phyloP scores from a whole-genome alignment of 2,329 filamentous ascomycete genomes.

The Colletotrichum agaves region DNA sequence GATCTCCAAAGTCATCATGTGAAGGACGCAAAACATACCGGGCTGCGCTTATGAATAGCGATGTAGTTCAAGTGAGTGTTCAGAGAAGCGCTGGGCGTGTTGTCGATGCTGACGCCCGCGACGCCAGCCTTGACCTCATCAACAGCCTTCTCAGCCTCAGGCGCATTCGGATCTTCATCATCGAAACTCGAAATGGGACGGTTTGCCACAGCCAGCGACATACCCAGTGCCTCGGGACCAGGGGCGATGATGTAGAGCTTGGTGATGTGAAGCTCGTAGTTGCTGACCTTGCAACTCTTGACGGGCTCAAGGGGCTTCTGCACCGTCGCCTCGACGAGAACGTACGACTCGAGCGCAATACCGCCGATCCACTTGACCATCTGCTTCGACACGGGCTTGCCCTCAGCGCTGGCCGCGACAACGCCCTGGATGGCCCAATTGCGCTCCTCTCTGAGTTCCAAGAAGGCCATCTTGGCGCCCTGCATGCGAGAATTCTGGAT shows the following conservation, averaged over 20 bases:
- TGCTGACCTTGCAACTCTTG: constrained; percentile 83
- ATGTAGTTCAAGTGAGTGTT: constrained; percentile 90
- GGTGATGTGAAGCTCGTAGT: constrained; percentile 87
- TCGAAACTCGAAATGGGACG: constrained; percentile 77
- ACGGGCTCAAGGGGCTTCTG: constrained; percentile 87
- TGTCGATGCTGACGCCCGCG: constrained; percentile 53
- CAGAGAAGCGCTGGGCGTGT: constrained; percentile 79
- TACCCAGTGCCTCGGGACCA: constrained; percentile 66
- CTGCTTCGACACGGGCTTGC: constrained; percentile 72
- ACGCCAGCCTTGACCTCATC: constrained; percentile 46
- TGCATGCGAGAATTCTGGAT: constrained; percentile 90
- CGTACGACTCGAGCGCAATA: constrained; percentile 82
- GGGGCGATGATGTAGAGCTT: constrained; percentile 83
- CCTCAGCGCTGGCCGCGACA: constrained; percentile 73
- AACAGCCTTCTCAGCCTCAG: constrained; percentile 44
- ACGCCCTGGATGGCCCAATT: constrained; percentile 87
- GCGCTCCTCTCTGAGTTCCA: constrained; percentile 82
- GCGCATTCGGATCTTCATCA: constrained; percentile 61
- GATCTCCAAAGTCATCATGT: no score
- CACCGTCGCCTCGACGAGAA: constrained; percentile 83
- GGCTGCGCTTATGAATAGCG: constrained; percentile 90
- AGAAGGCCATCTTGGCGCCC: constrained; percentile 89
- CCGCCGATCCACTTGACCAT: constrained; percentile 94
- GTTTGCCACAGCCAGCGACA: constrained; percentile 76
- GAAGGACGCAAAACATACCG: constrained; percentile 45